Evolutionary conservation across 176 grass and related monocot species (phyloP), one percentile per base, ranked within the genome.

Genomic region (Raddia guianensis): DNA sequence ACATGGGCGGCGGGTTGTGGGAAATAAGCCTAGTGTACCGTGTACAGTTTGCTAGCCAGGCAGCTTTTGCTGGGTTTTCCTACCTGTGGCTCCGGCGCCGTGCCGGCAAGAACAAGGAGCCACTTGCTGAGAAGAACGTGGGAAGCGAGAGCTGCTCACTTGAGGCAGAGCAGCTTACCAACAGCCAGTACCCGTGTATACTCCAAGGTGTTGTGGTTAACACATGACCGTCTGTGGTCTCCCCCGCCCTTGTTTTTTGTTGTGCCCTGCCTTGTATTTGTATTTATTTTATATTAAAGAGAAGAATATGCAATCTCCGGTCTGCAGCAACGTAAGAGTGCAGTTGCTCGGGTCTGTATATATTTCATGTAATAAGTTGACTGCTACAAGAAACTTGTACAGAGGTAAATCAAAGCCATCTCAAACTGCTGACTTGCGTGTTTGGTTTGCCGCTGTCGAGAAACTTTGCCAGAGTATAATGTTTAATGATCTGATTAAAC

Each of bases 11-110:
- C 69, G 56, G 80, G 32, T 34, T 93, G 46, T 92, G 88, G 73
- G 92, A 98, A 53, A 87, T 98, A 83, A 94, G 92, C 73, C 72
- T 98, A 14, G 82, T 91, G 48, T 95, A 83, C 74, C 87, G 88
- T 60, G 83, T 87, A 8, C 90, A 93, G 78, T 84, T 93, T 74
- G 90, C 88, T 4, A 79, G 89, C 20, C 90, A 91, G 80, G 81
- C 89, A 76, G 92, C 92, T 7, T 73, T 91, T 70, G 62, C 92
- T 27, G 79, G 88, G 13, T 83, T 98, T 70, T 91, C 92, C 2
- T 95, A 87, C 76, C 47, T 99, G 54, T 95, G 88, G 88, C 74
- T 99, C 35, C 74, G 86, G 49, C 89, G 92, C 14, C 67, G 40
- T 5, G 58, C 84, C 50, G 13, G 42, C n/a, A 87, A 68, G 55